Base-by-base conservation (phyloP, 2,329 filamentous ascomycete genomes). In the Dendryphion nanum region DNA sequence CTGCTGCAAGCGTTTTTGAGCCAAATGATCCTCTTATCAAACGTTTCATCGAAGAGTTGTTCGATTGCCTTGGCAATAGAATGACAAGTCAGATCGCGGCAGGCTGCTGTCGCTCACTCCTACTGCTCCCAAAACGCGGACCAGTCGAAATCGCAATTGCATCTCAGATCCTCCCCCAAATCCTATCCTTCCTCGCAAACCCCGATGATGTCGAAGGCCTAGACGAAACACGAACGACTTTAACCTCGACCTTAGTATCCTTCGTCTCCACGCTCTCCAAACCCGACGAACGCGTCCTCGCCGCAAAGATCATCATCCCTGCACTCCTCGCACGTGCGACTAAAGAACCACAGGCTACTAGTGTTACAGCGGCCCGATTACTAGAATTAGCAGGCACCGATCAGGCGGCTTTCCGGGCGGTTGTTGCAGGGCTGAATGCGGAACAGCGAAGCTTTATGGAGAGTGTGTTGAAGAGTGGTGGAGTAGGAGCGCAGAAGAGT, bases 41-140 rank as follows among this genome's bases (percentile, higher is more conserved):
- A 17, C 80, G 81, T 38, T 90, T 90, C 53, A 73, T 95, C 3
- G 79, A 86, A 48, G 89, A 95, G 68, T 68, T 95, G 16, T 70
- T 91, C 24, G 91, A 95, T 56, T 95, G 90, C 62, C 77, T 98
- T 16, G 80, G 76, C 36, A 86, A 85, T 56, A 78, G 84, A 46
- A 86, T 88, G 79, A 91, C 88, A 2, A 85, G 87, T 38, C 95
- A 87, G 57, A 90, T 96, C 39, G 89, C 93, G 1, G 86, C 89
- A 44, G 89, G 89, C 57, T 98, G 93, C 66, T 81, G 91, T 50
- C 82, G 90, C 40, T 93, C 89, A 6, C 77, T 97, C 6, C 75
- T 97, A 19, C 71, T 95, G 3, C 73, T 85, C 52, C 69, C 78
- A 37, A 53, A 68, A 50, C 71, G 78, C 35, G 71, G 42, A 2